Conservation (phyloP, 1,139 yeast genomes). For the Saccharomyces pastorianus region DNA sequence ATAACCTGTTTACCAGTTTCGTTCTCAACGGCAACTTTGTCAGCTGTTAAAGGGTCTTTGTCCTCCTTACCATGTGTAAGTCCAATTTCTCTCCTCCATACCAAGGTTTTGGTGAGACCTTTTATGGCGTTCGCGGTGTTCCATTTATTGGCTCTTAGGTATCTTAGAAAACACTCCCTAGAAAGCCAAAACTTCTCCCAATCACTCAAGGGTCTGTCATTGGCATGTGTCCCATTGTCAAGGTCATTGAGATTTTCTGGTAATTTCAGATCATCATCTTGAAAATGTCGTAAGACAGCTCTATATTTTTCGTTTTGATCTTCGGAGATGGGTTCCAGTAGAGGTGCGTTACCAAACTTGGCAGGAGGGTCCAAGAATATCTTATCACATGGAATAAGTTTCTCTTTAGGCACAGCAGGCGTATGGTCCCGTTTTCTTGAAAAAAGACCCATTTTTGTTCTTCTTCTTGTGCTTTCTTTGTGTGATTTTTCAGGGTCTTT, state of each 20-base stretch:
- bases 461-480: not conserved
- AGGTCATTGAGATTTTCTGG: constrained; percentile 33
- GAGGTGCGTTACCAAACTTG: constrained; percentile 14
- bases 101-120: constrained; percentile 63
- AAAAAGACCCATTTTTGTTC: constrained; percentile 25
- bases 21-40: constrained; percentile 60
- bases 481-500: not conserved
- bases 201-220: constrained; percentile 36
- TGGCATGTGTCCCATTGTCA: constrained; percentile 27
- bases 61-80: constrained; percentile 45
- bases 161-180: constrained; percentile 77
- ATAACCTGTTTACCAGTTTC: constrained; percentile 83
- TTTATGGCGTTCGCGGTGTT: constrained; percentile 56
- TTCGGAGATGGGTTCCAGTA: constrained; percentile 35
- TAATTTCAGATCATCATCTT: constrained; percentile 34
- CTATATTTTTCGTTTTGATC: constrained; percentile 52
- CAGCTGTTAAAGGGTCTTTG: constrained; percentile 46
- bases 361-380: constrained; percentile 21
- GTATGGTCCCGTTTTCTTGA: constrained; percentile 18
- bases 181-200: constrained; percentile 84
- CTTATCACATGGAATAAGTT: constrained; percentile 20
- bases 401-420: constrained; percentile 11
- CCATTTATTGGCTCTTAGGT: constrained; percentile 89
- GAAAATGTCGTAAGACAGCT: constrained; percentile 51
- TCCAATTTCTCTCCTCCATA: constrained; percentile 91